phyloP scores from a whole-genome alignment of 1,284 basidiomycete genomes.

The Cryptococcus amylolentus region DNA sequence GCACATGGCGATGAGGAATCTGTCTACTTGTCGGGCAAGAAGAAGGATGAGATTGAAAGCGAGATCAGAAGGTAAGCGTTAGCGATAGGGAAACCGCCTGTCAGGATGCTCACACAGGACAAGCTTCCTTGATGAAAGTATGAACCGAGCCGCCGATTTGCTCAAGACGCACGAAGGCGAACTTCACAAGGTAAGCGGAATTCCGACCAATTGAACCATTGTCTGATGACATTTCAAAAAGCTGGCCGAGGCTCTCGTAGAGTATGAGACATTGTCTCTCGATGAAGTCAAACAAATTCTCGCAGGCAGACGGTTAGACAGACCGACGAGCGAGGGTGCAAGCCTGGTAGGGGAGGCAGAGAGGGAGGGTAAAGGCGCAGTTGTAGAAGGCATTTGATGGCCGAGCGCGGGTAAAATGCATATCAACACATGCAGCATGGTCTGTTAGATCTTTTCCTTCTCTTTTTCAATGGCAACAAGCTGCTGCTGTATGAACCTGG shows the following conservation, averaged over 20 bases:
- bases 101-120: no score
- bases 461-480: constrained; percentile 41
- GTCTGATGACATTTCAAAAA: constrained; percentile 36
- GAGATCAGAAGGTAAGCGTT: constrained; percentile 70
- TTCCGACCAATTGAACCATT: background rate
- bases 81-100: background rate
- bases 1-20: constrained; percentile 67
- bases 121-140: constrained; percentile 71
- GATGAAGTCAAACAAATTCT: constrained; percentile 84
- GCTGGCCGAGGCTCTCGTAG: constrained; percentile 82
- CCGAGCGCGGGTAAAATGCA: background rate
- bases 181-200: constrained; percentile 64
- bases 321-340: constrained; percentile 27
- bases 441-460: background rate
- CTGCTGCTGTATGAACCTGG: constrained; percentile 65
- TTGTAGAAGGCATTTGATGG: constrained; percentile 35
- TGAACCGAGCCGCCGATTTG: constrained; percentile 65
- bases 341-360: constrained; percentile 28
- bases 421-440: constrained; percentile 1
- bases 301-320: constrained; percentile 66
- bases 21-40: constrained; percentile 64
- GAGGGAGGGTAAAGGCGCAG: constrained; percentile 15
- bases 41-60: constrained; percentile 75
- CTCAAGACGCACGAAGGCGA: constrained; percentile 71
- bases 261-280: constrained; percentile 85